Evolutionary conservation across 768 basidiomycete species (phyloP).

Genomic region (Multifurca ochricompacta): DNA sequence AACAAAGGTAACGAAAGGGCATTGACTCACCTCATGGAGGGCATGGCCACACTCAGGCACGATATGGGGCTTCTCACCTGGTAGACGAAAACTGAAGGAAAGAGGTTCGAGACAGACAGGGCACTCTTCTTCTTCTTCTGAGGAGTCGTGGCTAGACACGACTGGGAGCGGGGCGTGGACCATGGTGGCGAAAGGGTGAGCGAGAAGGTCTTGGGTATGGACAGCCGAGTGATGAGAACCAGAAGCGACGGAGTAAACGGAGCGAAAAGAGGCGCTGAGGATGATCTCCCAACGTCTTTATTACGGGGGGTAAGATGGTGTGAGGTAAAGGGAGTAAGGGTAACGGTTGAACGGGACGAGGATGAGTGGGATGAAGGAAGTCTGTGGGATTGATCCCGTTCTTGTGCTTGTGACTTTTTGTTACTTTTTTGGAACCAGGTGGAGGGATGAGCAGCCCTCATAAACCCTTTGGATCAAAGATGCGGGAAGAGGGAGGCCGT

Average conservation of each 20-base stretch:
- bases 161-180: slow-evolving; percentile 62
- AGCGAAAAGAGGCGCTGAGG: slow-evolving; percentile 6
- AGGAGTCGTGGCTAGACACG: slow-evolving; percentile 53
- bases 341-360: background rate
- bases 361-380: background rate
- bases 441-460: slow-evolving; percentile 20
- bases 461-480: slow-evolving; percentile 7
- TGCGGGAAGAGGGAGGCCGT: background rate
- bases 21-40: slow-evolving; percentile 71
- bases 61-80: slow-evolving; percentile 96
- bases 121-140: slow-evolving; percentile 83
- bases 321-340: slow-evolving; percentile 1
- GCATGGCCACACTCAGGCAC: slow-evolving; percentile 97
- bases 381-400: background rate
- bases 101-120: slow-evolving; percentile 96
- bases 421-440: slow-evolving; percentile 19
- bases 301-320: background rate
- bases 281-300: background rate
- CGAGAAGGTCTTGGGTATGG: slow-evolving; percentile 18
- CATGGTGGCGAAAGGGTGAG: slow-evolving; percentile 54
- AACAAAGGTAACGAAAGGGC: background rate
- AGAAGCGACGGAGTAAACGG: slow-evolving; percentile 23
- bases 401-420: slow-evolving; percentile 8
- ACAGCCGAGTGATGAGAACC: slow-evolving; percentile 33
- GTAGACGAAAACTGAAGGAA: slow-evolving; percentile 84